Percentiles rank a stretch among this genome's conserved stretches.
phyloP scores from a whole-genome alignment of 2,329 filamentous ascomycete genomes.

The Fusarium keratoplasticum region DNA sequence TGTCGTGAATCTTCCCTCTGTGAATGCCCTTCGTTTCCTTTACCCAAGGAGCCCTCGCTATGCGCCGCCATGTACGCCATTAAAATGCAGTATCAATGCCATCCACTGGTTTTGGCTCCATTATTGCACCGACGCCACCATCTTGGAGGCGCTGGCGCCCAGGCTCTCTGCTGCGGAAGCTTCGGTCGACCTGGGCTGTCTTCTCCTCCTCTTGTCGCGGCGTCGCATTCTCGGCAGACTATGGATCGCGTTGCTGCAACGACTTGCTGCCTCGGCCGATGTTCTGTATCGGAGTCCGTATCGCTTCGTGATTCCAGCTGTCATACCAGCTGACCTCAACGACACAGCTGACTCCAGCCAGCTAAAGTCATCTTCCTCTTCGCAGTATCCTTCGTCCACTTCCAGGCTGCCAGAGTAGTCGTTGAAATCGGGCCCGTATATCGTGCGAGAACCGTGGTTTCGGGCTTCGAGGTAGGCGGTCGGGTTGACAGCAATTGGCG shows the following conservation, averaged over 20 bases:
- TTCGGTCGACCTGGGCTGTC: conserved; percentile 12
- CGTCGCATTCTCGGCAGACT: conserved; percentile 42
- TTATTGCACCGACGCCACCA: conserved; percentile 7
- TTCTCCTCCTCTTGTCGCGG: conserved; percentile 39
- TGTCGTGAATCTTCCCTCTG: conserved; percentile 13
- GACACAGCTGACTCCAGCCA: conserved; percentile 40
- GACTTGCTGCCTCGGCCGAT: conserved; percentile 40
- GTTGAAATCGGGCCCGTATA: conserved; percentile 4
- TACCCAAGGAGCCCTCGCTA: conserved; percentile 12
- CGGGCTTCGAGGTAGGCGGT: conserved; percentile 2
- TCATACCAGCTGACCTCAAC: conserved; percentile 5
- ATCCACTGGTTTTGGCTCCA: background rate
- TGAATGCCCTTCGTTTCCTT: background rate
- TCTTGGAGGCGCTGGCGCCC: conserved; percentile 6
- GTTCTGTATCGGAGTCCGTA: conserved; percentile 39
- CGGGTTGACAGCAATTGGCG: conserved; percentile 11
- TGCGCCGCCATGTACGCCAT: conserved; percentile 14
- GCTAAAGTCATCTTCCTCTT: conserved; percentile 40
- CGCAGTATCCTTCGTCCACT: conserved; percentile 47
- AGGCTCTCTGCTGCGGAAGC: conserved; percentile 6
- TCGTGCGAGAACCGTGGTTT: background rate
- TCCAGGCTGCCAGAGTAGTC: conserved; percentile 27
- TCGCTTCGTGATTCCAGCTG: conserved; percentile 35
- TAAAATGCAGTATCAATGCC: background rate
- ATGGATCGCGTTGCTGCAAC: conserved; percentile 40